Percentiles rank a stretch among this genome's conserved stretches.
These are phyloP conservation scores for Erodium maritimum DNA, from an alignment of 345 rosid species.

Conservation along the genomic window DNA sequence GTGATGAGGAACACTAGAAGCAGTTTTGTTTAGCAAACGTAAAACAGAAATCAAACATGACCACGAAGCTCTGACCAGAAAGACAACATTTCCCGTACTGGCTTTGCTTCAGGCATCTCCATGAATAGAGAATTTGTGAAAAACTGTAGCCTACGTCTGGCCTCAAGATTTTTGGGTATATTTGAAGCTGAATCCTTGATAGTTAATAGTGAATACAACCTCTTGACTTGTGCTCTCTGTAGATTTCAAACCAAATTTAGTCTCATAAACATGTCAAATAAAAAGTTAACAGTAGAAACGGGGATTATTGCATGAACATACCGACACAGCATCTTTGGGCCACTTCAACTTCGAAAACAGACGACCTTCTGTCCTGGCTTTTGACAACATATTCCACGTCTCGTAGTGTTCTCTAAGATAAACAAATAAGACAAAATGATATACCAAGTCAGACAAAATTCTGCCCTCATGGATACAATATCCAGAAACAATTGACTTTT, in stretches of 20 bases:
- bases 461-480: slow-evolving; percentile 7
- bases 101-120: slow-evolving; percentile 68
- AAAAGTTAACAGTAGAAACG: background rate
- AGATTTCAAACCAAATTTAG: slow-evolving; percentile 16
- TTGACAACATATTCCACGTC: slow-evolving; percentile 57
- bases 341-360: slow-evolving; percentile 77
- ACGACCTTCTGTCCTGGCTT: slow-evolving; percentile 85
- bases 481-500: background rate
- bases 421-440: slow-evolving; percentile 3
- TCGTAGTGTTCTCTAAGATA: slow-evolving; percentile 61
- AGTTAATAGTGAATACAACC: slow-evolving; percentile 70
- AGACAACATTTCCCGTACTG: slow-evolving; percentile 67
- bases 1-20: slow-evolving; percentile 5
- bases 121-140: slow-evolving; percentile 95
- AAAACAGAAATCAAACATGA: background rate
- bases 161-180: slow-evolving; percentile 87
- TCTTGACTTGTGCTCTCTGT: slow-evolving; percentile 68
- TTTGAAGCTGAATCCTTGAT: slow-evolving; percentile 87
- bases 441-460: background rate
- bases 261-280: slow-evolving; percentile 6
- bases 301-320: slow-evolving; percentile 17
- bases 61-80: slow-evolving; percentile 45
- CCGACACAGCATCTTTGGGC: slow-evolving; percentile 86
- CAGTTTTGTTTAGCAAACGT: slow-evolving; percentile 2
- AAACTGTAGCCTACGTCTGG: slow-evolving; percentile 78